Evolutionary conservation across 306 rosid species (phyloP).

Genomic region (Castanea crenata): DNA sequence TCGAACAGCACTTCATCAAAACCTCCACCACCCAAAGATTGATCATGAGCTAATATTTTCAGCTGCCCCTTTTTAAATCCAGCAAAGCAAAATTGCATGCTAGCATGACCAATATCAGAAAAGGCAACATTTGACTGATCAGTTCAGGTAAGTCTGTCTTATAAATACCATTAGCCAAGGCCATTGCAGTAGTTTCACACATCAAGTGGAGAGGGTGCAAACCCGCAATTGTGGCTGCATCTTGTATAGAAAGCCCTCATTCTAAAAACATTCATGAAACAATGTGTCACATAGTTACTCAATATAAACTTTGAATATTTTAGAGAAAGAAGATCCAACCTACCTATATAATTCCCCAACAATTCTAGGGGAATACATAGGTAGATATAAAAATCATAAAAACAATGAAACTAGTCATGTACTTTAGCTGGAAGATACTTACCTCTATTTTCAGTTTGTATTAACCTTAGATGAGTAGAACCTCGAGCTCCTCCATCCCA

Average conservation of each 20-base stretch:
- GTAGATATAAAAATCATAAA: no score
- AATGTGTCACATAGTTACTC: not conserved
- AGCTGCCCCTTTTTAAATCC: constrained; percentile 90
- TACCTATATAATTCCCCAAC: not conserved
- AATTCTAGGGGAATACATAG: not conserved
- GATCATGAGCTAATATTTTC: constrained; percentile 81
- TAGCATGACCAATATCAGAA: constrained; percentile 88
- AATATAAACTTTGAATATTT: not conserved
- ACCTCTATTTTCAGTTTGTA: constrained; percentile 53
- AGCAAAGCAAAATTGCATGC: constrained; percentile 95
- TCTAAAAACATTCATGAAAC: not conserved
- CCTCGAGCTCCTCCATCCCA: constrained; percentile 56
- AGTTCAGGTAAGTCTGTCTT: constrained; percentile 89
- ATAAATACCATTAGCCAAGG: constrained; percentile 91
- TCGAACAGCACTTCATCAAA: constrained; percentile 82
- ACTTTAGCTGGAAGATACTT: constrained; percentile 27
- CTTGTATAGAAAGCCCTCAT: constrained; percentile 1
- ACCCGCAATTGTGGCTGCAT: constrained; percentile 90
- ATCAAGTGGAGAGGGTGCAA: constrained; percentile 81
- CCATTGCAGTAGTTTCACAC: constrained; percentile 93
- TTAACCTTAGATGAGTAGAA: constrained; percentile 51
- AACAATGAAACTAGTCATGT: constrained; percentile 1
- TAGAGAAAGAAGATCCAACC: not conserved
- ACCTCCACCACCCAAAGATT: constrained; percentile 89
- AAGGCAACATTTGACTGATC: constrained; percentile 85